phyloP scores from a whole-genome alignment of 495 filamentous ascomycete genomes.

The Penicillium cinerascens region DNA sequence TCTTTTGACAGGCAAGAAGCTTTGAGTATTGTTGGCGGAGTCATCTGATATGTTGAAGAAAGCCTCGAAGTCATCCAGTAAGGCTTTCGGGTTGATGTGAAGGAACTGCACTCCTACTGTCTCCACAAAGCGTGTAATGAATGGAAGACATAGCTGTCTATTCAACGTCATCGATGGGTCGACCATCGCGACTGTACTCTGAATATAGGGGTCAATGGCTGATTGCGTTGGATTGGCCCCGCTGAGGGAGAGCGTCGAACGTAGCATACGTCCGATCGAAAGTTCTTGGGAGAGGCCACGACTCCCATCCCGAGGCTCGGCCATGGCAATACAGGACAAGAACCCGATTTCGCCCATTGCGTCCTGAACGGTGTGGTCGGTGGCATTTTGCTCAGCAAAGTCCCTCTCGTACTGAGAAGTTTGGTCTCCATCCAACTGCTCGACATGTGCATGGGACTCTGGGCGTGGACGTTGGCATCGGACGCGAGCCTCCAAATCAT shows the following conservation, averaged over 20 bases:
- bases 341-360: constrained; percentile 31
- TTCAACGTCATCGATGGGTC: neutral
- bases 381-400: too few species aligned
- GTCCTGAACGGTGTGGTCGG: constrained; percentile 17
- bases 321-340: constrained; percentile 30
- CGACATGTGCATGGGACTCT: too few species aligned
- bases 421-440: too few species aligned
- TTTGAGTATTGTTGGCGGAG: neutral
- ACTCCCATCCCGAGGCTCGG: constrained; percentile 23
- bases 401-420: too few species aligned
- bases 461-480: constrained; percentile 15
- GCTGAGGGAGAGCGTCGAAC: constrained; percentile 14
- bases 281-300: constrained; percentile 20
- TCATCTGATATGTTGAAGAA: constrained; percentile 8
- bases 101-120: constrained; percentile 9
- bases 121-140: constrained; percentile 12
- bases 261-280: constrained; percentile 22
- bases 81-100: constrained; percentile 8
- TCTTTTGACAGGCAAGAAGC: neutral
- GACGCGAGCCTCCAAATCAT: constrained; percentile 11
- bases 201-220: neutral
- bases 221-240: constrained; percentile 16
- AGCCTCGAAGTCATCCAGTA: constrained; percentile 10
- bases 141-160: constrained; percentile 9
- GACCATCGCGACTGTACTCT: neutral